Conservation (phyloP, 2,329 filamentous ascomycete species). For the Diaporthe citri region DNA sequence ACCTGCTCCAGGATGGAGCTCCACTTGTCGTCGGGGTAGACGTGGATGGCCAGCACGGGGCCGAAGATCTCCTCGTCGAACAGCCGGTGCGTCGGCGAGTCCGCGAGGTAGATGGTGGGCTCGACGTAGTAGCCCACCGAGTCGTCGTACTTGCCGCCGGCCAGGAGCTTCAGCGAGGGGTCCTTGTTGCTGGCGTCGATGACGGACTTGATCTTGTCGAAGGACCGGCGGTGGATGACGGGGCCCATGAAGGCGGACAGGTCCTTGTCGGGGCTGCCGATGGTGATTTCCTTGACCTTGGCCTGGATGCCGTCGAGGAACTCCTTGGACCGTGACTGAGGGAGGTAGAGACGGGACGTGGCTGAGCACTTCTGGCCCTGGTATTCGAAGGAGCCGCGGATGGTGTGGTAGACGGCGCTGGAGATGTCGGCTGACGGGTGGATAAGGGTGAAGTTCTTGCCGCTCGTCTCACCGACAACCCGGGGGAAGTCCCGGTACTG, state of each 20-base stretch:
- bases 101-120: constrained; percentile 60
- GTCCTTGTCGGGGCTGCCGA: constrained; percentile 49
- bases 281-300: constrained; percentile 50
- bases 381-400: constrained; percentile 63
- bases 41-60: constrained; percentile 58
- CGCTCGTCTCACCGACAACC: constrained; percentile 64
- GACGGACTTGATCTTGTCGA: constrained; percentile 57
- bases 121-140: constrained; percentile 58
- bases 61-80: constrained; percentile 63
- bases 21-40: constrained; percentile 59
- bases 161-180: constrained; percentile 55
- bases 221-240: constrained; percentile 62
- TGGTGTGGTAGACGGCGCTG: constrained; percentile 59
- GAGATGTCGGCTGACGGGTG: constrained; percentile 60
- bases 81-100: constrained; percentile 56
- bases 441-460: constrained; percentile 67
- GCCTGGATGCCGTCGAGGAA: constrained; percentile 54
- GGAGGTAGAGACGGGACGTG: constrained; percentile 67
- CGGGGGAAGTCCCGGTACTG: constrained; percentile 81
- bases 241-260: constrained; percentile 58
- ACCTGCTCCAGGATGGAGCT: constrained; percentile 64
- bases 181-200: constrained; percentile 62
- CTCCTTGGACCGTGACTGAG: constrained; percentile 55
- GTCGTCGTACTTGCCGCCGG: constrained; percentile 59
- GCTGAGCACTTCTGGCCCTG: constrained; percentile 66